Conservation (phyloP, 2,329 filamentous ascomycete species). For the Monosporascus sp. region DNA sequence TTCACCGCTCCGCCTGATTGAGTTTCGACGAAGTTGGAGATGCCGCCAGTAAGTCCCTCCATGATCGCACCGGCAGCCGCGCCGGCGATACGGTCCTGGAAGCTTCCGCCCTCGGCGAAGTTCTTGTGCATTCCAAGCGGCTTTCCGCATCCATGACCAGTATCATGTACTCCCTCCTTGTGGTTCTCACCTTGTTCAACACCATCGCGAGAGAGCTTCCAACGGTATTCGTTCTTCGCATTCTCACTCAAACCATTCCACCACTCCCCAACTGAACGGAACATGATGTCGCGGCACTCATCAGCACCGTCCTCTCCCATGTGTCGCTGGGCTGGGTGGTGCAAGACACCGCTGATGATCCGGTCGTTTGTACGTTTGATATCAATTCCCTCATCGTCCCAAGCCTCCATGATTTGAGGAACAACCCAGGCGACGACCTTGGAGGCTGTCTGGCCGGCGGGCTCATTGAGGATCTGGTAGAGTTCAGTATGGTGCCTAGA, state of each 20-base stretch:
- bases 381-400: slow-evolving; percentile 72
- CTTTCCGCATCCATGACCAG: slow-evolving; percentile 74
- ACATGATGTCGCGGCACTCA: slow-evolving; percentile 74
- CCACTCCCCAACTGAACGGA: slow-evolving; percentile 75
- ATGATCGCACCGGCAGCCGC: slow-evolving; percentile 53
- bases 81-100: slow-evolving; percentile 52
- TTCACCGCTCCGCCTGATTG: slow-evolving; percentile 35
- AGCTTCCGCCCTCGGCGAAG: slow-evolving; percentile 40
- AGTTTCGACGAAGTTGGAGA: slow-evolving; percentile 40
- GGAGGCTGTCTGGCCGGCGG: slow-evolving; percentile 76
- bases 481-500: slow-evolving; percentile 5
- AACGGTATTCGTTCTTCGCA: slow-evolving; percentile 62
- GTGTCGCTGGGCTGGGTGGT: slow-evolving; percentile 76
- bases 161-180: slow-evolving; percentile 77
- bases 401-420: slow-evolving; percentile 80
- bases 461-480: slow-evolving; percentile 68
- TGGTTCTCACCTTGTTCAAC: slow-evolving; percentile 77
- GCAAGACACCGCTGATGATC: slow-evolving; percentile 77
- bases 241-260: slow-evolving; percentile 63
- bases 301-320: slow-evolving; percentile 62
- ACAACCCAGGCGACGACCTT: slow-evolving; percentile 79
- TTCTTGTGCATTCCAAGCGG: slow-evolving; percentile 75
- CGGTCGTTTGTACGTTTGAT: slow-evolving; percentile 64
- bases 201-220: slow-evolving; percentile 71
- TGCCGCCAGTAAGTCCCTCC: slow-evolving; percentile 48